Evolutionary conservation across 1,139 yeast species (phyloP), one percentile per base, ranked within the genome.

Genomic region (Meyerozyma smithsonii): DNA sequence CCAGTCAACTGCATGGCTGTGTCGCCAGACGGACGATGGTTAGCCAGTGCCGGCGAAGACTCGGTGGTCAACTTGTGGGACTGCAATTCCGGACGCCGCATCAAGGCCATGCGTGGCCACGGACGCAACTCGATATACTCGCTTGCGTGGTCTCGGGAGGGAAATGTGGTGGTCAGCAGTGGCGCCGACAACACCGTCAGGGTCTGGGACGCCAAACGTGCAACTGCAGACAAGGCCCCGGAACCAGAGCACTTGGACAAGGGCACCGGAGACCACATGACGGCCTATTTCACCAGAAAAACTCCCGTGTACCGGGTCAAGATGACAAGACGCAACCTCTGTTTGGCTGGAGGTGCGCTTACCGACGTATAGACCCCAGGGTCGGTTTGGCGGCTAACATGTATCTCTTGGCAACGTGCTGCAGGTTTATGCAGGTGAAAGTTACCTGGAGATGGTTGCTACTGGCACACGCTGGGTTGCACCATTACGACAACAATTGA

Each of bases 1-100:
- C 84, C 97, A 1, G 78, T 94, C 28, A 85, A 87, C 49, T 76
- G 89, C 34, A 71, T 88, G 52, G 89, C 95, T 0, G 95, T 88
- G 8, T 84, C 96, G 0, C 97, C 97, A 0, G 97, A 92, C 62
- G 99, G 99, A 2, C 74, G 97, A 54, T 87, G 96, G 95, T 68
- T 92, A 43, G 97, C 97, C 3, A 80, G 92, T 45, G 97, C 95
- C 8, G 96, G 96, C 37, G 97, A 90, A 58, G 98, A 90, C 59
- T 83, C 89, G 39, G 76, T 84, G 16, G 85, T 94, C 35, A 85
- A 85, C 56, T 74, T 94, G 35, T 94, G 97, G 96, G 98, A 94
- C 64, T 81, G 87, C 39, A 96, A 97, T 2, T 77, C 92, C 3
- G 98, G 97, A 12, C 74, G 95, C 48, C 70, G 90, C 41, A 69